phyloP scores from a whole-genome alignment of 2,329 filamentous ascomycete genomes.

The Chalaropsis thielavioides region DNA sequence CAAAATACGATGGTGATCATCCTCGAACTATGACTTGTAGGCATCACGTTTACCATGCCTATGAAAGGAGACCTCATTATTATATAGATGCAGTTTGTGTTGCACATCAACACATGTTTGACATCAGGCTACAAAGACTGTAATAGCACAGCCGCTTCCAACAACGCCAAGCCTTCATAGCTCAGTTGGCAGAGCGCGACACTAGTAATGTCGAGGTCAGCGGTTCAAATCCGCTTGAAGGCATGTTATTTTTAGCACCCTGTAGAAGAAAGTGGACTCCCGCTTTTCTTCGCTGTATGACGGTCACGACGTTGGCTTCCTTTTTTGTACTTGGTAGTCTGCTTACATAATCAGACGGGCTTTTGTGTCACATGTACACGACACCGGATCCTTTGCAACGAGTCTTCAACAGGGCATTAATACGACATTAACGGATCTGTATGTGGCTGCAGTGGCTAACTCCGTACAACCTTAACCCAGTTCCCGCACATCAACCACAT shows the following conservation, averaged over 20 bases:
- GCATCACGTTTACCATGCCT: too few relatives aligned
- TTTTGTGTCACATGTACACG: too few relatives aligned
- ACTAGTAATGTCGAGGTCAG: conserved; percentile 12
- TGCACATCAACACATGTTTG: neutral
- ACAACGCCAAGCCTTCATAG: conserved; percentile 1
- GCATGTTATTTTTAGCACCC: neutral
- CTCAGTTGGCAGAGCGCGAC: conserved; percentile 12
- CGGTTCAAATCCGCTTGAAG: conserved; percentile 11
- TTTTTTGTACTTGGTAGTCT: neutral
- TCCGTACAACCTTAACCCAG: neutral
- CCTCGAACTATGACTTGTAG: neutral
- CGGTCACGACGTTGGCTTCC: neutral
- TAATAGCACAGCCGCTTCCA: neutral
- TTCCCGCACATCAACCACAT: neutral
- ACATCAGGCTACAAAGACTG: neutral
- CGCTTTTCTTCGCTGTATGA: neutral
- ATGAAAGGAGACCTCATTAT: too few relatives aligned
- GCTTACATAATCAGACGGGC: neutral
- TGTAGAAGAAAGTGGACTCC: neutral
- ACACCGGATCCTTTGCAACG: too few relatives aligned
- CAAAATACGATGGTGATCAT: neutral
- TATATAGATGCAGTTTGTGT: too few relatives aligned
- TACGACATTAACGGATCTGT: too few relatives aligned
- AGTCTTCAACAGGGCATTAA: too few relatives aligned
- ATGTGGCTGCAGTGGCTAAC: neutral